Base-by-base conservation (phyloP, 345 rosid genomes). In the Viola odorata region DNA sequence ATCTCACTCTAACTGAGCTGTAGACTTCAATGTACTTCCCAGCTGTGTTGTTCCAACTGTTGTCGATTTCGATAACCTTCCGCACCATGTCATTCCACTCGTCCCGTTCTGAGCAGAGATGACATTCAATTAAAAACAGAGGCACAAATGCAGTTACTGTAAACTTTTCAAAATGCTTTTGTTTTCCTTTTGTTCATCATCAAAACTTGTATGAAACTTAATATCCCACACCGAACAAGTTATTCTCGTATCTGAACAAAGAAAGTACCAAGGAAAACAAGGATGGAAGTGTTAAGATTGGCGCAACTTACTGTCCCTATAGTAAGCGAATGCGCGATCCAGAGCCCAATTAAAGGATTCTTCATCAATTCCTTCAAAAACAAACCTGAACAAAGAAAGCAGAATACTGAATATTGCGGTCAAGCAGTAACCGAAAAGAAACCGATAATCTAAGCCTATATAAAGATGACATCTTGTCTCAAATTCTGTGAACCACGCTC, bases 301-400 rank as follows among this genome's bases (percentile, higher is more conserved):
- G 15, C 36, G 47, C 32, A 44, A 68, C 87, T 75, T 75, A 83
- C 87, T 78, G 17, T 60, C 68, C 70, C 64, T 70, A 52, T 71
- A 80, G 61, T 60, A 67, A 52, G 76, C 41, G 76, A 83, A 78
- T 67, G 87, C 84, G 37, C 84, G 81, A 49, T 75, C 77, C 15
- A 83, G 75, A 59, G 87, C 79, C 56, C 67, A 50, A 60, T 73
- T 60, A 16, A 80, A 64, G 59, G 87, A 83, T 62, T 79, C 81
- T 74, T 76, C 82, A 67, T 80, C 87, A 69, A 80, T 83, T 66
- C 87, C 87, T 64, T 83, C 81, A 41, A 83, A 80, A 32, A 69
- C 78, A 65, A 78, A 83, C 79, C 85, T 81, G 69, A 56, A 12
- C 55, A 65, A 41, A 32, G 6, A 41, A 45, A 39, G 48, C 12